Evolutionary conservation across 345 rosid species (phyloP), one percentile per base, ranked within the genome.

Genomic region (Geranium rotundifolium): DNA sequence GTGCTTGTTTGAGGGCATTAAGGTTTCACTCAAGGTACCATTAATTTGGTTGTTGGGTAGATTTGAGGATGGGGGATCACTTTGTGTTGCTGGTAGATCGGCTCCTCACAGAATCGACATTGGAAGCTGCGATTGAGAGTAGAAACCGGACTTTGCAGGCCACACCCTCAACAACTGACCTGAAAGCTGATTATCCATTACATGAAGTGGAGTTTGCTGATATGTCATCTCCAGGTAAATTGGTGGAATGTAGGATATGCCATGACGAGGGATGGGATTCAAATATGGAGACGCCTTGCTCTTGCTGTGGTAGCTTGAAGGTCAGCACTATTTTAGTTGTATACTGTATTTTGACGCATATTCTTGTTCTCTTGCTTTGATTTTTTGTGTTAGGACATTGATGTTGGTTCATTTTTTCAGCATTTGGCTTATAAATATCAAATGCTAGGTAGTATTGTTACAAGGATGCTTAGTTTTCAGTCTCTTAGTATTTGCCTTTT

Each of bases 201-300:
- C 71, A 66, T 12, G 65, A 68, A 65, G 54, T 77, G 13, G 84
- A 83, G 34, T 78, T 81, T 17, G 80, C 73, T 46, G 82, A 77
- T 54, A 41, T 80, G 29, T 79, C 72, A 1, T 65, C 77, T 57
- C 77, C 73, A 0, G 55, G 76, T 61, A 77, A 79, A 72, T 66
- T 89, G 75, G 96, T 80, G n/a, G 86, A 87, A 57, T 92, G 98
- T 72, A 82, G 93, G 79, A 92, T 92, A 57, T 92, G 98, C 76
- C 98, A 87, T 68, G 98, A 89, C 41, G 96, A 92, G 29, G 98
- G 87, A 66, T 76, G 63, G 55, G 91, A 84, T 74, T 83, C 84
- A 1, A 85, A 85, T 37, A 89, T 92, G 98, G 98, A 92, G 80
- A 74, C 85, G 15, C 98, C 96, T 50, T 89, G 96, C 72, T 80